These are phyloP conservation scores for Colletotrichum musicola DNA, from an alignment of 2,329 filamentous ascomycete species.

Conservation along the genomic window DNA sequence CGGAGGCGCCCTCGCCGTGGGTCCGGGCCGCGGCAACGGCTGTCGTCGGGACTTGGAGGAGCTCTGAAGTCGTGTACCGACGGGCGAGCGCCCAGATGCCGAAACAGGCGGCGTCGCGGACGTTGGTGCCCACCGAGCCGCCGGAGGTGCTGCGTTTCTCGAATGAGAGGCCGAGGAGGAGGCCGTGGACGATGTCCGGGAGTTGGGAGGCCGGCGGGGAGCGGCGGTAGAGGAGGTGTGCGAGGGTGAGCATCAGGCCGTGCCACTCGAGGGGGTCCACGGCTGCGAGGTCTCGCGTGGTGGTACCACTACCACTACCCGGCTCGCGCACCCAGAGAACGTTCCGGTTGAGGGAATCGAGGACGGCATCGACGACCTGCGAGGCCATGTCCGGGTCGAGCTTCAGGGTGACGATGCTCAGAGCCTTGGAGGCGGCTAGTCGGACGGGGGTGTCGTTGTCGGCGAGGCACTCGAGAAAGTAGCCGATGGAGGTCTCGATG, in stretches of 20 bases:
- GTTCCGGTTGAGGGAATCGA: slow-evolving; percentile 75
- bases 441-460: slow-evolving; percentile 94
- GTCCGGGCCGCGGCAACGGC: slow-evolving; percentile 57
- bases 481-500: slow-evolving; percentile 85
- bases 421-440: slow-evolving; percentile 90
- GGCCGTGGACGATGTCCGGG: slow-evolving; percentile 78
- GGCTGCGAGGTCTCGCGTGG: slow-evolving; percentile 73
- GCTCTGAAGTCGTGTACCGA: slow-evolving; percentile 84
- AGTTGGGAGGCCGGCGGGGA: slow-evolving; percentile 81
- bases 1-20: slow-evolving; percentile 55
- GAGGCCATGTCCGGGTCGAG: slow-evolving; percentile 83
- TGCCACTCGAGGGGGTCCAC: slow-evolving; percentile 92
- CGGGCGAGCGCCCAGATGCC: slow-evolving; percentile 94
- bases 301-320: slow-evolving; percentile 47
- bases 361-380: slow-evolving; percentile 88
- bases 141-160: slow-evolving; percentile 90
- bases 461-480: slow-evolving; percentile 80
- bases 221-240: slow-evolving; percentile 86
- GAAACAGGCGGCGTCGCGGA: slow-evolving; percentile 95
- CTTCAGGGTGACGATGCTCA: slow-evolving; percentile 87
- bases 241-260: slow-evolving; percentile 87
- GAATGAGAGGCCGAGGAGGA: slow-evolving; percentile 86
- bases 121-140: slow-evolving; percentile 87
- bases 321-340: slow-evolving; percentile 64
- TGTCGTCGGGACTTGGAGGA: slow-evolving; percentile 71